Base-by-base conservation (phyloP, 2,329 filamentous ascomycete species). In the Pyrenochaeta sp. region DNA sequence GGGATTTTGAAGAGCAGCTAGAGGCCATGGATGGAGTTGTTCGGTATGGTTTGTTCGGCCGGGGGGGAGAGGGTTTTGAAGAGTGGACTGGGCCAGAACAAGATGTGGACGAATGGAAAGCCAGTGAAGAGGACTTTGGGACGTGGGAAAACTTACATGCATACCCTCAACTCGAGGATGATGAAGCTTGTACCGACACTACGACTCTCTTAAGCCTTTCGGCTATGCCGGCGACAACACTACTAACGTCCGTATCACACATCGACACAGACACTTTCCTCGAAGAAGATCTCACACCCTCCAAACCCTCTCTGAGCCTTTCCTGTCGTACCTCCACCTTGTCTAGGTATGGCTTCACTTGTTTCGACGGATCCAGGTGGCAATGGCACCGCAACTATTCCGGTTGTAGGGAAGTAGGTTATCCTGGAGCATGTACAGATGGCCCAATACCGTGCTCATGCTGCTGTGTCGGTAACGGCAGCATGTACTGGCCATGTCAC, bases 341-440 rank as follows among this genome's bases (percentile, higher is more conserved):
- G n/a, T n/a, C n/a, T n/a, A n/a, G n/a, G n/a, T 1, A 11, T n/a
- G 43, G 36, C 15, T 59, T 44, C 49, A 12, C 14, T 2, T 61
- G 51, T 45, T 59, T 56, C 31, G 49, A 35, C 11, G 52, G 50
- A 7, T 54, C 46, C 21, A 35, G 17, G 1, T 59, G 58, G 56
- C 45, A 53, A 30, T 61, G 56, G 53, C 60, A 58, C 30, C 45
- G 57, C 5, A 56, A 60, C 14, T 4, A 29, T 18, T 53, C 44
- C 35, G 60, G 56, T 4, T 60, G 54, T 20, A 58, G 53, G 47
- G 23, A 42, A 2, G 41, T 58, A 3, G 36, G 40, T 7, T 58
- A 48, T 15, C 15, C 17, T 9, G 11, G 21, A 5, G 14, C 20
- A 14, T 44, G 51, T 17, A 20, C 4, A 1, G 21, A 27, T 12